A percentile compares a stretch with the other conserved stretches of the same genome.
These are phyloP conservation scores for Monascus ruber DNA, from an alignment of 2,329 filamentous ascomycete genomes.

Conservation along the genomic window DNA sequence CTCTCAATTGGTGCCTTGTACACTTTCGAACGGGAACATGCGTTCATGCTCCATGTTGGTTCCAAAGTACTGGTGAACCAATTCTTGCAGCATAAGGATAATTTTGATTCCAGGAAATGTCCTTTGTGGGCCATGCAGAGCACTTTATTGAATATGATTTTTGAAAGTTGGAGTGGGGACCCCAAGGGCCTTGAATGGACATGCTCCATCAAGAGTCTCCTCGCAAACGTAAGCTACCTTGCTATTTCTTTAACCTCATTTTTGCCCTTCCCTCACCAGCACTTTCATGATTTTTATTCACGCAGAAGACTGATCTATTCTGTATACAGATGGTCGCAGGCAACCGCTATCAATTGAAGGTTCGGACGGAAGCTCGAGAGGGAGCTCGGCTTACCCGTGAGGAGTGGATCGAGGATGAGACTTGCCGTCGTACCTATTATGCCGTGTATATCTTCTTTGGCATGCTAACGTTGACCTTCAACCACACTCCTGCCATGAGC, in stretches of 20 bases:
- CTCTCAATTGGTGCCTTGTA: conserved; percentile 93
- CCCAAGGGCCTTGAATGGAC: conserved; percentile 97
- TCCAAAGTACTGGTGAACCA: conserved; percentile 96
- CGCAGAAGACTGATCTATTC: conserved; percentile 10
- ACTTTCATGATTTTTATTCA: not conserved
- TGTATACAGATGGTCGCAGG: conserved; percentile 70
- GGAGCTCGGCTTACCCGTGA: conserved; percentile 62
- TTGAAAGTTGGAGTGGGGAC: conserved; percentile 97
- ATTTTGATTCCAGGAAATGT: conserved; percentile 95
- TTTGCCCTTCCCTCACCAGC: no score
- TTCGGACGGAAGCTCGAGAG: conserved; percentile 78
- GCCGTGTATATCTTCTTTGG: conserved; percentile 99
- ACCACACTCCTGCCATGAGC: conserved; percentile 93
- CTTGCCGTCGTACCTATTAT: conserved; percentile 92
- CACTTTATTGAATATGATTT: conserved; percentile 94
- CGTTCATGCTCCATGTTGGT: conserved; percentile 93
- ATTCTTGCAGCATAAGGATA: conserved; percentile 95
- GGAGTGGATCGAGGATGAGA: conserved; percentile 95
- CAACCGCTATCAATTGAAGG: conserved; percentile 90
- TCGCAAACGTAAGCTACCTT: conserved; percentile 56
- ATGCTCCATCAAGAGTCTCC: conserved; percentile 93
- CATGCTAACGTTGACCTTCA: conserved; percentile 86
- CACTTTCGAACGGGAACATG: conserved; percentile 93
- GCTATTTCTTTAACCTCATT: not conserved
- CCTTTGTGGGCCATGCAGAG: conserved; percentile 98